A percentile compares a stretch with the other conserved stretches of the same genome.
Conservation (phyloP, 352 stramenopile species). For the Pythium apleroticum region DNA sequence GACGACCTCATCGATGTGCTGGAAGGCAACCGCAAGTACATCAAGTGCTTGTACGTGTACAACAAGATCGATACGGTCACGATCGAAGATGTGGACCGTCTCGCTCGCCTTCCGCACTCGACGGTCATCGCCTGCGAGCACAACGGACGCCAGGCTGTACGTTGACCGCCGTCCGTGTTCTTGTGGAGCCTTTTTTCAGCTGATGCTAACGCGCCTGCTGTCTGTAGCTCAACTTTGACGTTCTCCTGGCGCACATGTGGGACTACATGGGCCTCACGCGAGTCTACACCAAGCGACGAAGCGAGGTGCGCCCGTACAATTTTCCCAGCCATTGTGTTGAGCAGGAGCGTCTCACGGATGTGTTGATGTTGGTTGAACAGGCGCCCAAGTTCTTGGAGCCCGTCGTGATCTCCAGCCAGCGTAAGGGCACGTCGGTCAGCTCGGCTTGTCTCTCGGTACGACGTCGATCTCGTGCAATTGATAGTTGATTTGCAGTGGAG, state of each 20-base stretch:
- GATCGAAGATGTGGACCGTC: slow-evolving; percentile 98
- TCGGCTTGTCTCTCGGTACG: slow-evolving; percentile 83
- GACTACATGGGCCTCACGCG: slow-evolving; percentile 90
- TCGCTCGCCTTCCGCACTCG: slow-evolving; percentile 95
- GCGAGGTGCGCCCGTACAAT: slow-evolving; percentile 48
- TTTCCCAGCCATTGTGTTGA: no score
- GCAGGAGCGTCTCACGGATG: slow-evolving; percentile 3
- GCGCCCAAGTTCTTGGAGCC: slow-evolving; percentile 73
- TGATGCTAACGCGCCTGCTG: background rate
- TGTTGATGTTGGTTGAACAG: slow-evolving; percentile 28
- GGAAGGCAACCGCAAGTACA: slow-evolving; percentile 99
- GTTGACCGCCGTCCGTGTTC: background rate
- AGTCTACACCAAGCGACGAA: slow-evolving; percentile 88
- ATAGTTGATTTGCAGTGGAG: background rate
- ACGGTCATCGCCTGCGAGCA: slow-evolving; percentile 95
- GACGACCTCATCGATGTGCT: slow-evolving; percentile 99
- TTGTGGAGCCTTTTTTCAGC: background rate
- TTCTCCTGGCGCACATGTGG: slow-evolving; percentile 86
- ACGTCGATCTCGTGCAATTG: background rate
- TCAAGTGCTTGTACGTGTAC: slow-evolving; percentile 99
- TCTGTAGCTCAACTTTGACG: slow-evolving; percentile 96
- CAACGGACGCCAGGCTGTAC: slow-evolving; percentile 65
- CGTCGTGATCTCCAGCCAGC: slow-evolving; percentile 82
- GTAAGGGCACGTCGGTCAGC: slow-evolving; percentile 78
- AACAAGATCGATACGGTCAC: slow-evolving; percentile 99